These are phyloP conservation scores for Elaeagnus macrophylla DNA, from an alignment of 306 rosid species.

Conservation along the genomic window DNA sequence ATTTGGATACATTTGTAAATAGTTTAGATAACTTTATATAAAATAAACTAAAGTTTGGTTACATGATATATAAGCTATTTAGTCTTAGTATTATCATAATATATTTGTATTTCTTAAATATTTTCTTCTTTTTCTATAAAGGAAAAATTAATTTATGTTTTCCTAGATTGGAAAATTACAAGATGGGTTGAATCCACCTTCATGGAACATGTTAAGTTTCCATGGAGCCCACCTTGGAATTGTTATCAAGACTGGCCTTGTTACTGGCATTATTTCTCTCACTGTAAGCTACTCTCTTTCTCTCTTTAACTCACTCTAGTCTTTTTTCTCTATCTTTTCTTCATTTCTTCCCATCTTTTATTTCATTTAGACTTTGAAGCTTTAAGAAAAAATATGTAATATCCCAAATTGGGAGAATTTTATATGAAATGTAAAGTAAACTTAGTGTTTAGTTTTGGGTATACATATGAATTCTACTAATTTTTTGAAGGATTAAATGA, in stretches of 20 bases:
- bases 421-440: too few relatives aligned
- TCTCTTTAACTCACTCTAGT: neutral
- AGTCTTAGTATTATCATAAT: too few relatives aligned
- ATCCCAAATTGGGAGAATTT: neutral
- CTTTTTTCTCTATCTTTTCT: too few relatives aligned
- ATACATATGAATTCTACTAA: too few relatives aligned
- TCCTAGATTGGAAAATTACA: slow-evolving; percentile 76
- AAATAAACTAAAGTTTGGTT: too few relatives aligned
- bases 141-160: neutral
- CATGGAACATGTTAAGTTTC: slow-evolving; percentile 63
- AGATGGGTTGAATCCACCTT: slow-evolving; percentile 82
- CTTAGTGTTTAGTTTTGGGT: too few relatives aligned
- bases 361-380: too few relatives aligned
- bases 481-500: too few relatives aligned
- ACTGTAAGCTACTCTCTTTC: slow-evolving; percentile 41
- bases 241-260: slow-evolving; percentile 63
- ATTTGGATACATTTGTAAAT: too few relatives aligned
- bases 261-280: slow-evolving; percentile 90
- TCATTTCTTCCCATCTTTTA: neutral
- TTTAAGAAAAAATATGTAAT: too few relatives aligned
- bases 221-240: slow-evolving; percentile 50
- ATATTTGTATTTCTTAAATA: neutral
- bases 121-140: neutral
- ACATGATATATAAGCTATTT: too few relatives aligned
- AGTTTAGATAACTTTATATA: too few relatives aligned